Evolutionary conservation across 78 protist genomes (phyloP).

Genomic region (Dictyostelium citrinum): DNA sequence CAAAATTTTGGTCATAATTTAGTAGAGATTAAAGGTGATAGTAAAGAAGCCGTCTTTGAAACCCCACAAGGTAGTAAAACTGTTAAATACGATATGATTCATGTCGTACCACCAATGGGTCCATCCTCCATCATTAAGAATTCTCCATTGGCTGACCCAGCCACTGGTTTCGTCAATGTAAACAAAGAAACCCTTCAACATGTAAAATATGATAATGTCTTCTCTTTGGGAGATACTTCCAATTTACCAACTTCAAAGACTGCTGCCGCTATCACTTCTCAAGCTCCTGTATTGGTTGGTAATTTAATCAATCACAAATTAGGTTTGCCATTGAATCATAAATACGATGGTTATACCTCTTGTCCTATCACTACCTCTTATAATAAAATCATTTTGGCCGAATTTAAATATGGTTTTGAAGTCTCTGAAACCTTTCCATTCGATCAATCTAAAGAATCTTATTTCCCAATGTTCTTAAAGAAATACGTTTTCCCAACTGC

Average conservation of each 20-base stretch:
- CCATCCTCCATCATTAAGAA: constrained; percentile 34
- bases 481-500: constrained; percentile 74
- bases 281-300: constrained; percentile 71
- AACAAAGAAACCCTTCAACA: constrained; percentile 85
- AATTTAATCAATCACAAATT: constrained; percentile 64
- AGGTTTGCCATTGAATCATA: constrained; percentile 41
- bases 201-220: constrained; percentile 68
- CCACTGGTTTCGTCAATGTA: constrained; percentile 77
- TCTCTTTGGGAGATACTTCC: constrained; percentile 81
- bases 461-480: constrained; percentile 64
- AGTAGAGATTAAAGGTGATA: constrained; percentile 60
- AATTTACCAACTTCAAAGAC: constrained; percentile 86
- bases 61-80: constrained; percentile 53
- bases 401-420: constrained; percentile 63
- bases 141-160: constrained; percentile 74
- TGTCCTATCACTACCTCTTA: constrained; percentile 81
- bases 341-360: constrained; percentile 85
- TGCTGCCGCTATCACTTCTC: constrained; percentile 85
- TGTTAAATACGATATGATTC: constrained; percentile 74
- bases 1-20: constrained; percentile 31
- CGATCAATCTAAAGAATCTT: constrained; percentile 46
- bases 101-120: constrained; percentile 84
- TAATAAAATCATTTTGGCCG: constrained; percentile 66
- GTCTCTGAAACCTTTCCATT: constrained; percentile 52
- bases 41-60: constrained; percentile 81